Percentiles rank a stretch among this genome's conserved stretches.
These are phyloP conservation scores for Aspergillus novoparasiticus DNA, from an alignment of 2,329 filamentous ascomycete genomes.

Conservation along the genomic window DNA sequence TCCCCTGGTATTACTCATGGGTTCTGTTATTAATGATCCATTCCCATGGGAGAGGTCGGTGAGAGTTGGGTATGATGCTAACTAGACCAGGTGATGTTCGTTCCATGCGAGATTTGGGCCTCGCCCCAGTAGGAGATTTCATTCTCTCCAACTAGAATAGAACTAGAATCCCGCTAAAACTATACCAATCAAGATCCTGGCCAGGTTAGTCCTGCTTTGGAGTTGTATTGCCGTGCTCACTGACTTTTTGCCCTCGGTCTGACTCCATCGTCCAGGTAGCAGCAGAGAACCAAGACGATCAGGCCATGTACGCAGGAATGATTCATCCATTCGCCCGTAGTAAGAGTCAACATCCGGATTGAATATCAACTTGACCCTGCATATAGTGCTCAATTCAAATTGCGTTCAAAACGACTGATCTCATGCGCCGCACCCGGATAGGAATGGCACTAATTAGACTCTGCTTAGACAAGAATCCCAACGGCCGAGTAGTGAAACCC, in stretches of 20 bases:
- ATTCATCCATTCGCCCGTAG: not conserved
- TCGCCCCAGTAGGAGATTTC: not conserved
- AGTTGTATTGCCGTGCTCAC: not conserved
- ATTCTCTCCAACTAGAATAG: not conserved
- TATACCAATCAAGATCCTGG: not conserved
- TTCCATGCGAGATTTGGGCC: conserved; percentile 17
- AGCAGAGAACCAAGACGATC: not conserved
- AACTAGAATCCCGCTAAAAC: not conserved
- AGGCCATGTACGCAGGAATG: not conserved
- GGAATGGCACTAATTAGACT: not conserved
- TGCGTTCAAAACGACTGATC: not conserved
- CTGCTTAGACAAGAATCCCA: conserved; percentile 3
- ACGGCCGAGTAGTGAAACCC: conserved; percentile 12
- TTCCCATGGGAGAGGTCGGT: not conserved
- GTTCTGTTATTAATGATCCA: not conserved
- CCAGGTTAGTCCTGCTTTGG: not conserved
- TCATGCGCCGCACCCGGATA: conserved; percentile 2
- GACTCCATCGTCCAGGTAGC: not conserved
- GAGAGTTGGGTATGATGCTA: conserved; percentile 3
- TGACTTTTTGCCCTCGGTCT: not conserved
- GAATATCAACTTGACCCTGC: not conserved
- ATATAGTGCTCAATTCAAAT: not conserved
- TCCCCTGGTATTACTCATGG: not conserved
- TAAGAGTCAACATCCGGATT: not conserved
- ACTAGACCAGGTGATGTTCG: conserved; percentile 22